These are phyloP conservation scores for Arabis hirsuta DNA, from an alignment of 345 rosid species.

Conservation along the genomic window DNA sequence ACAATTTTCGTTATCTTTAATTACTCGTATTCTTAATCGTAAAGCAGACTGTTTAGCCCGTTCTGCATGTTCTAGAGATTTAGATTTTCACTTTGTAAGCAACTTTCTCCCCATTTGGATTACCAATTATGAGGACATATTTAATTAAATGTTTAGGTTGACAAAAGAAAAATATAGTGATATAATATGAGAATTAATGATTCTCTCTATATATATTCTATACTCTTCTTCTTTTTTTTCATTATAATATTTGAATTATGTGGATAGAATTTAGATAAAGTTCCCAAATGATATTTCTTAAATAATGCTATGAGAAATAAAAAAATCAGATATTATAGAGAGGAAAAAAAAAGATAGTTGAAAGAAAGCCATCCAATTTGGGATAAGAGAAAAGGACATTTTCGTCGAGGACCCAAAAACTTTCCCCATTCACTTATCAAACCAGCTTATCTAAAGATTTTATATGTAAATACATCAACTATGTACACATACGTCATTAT, in stretches of 20 bases:
- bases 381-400: constrained; percentile 41
- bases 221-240: background rate
- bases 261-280: constrained; percentile 33
- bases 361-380: constrained; percentile 36
- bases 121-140: too few species aligned
- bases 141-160: too few species aligned
- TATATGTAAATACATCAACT: background rate
- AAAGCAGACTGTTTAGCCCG: too few species aligned
- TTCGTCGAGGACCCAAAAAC: constrained; percentile 31
- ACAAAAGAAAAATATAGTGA: too few species aligned
- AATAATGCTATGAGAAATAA: background rate
- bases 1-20: too few species aligned
- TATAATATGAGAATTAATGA: too few species aligned
- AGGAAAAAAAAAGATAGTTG: constrained; percentile 18
- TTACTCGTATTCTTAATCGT: too few species aligned
- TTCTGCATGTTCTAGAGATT: too few species aligned
- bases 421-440: constrained; percentile 25
- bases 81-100: too few species aligned
- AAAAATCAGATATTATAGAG: background rate
- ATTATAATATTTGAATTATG: constrained; percentile 21
- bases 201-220: background rate
- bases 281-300: background rate
- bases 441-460: constrained; percentile 36
- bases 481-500: constrained; percentile 24
- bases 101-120: too few species aligned